These are phyloP conservation scores for Diaporthe sp. DNA, from an alignment of 2,329 filamentous ascomycete species.

Conservation along the genomic window DNA sequence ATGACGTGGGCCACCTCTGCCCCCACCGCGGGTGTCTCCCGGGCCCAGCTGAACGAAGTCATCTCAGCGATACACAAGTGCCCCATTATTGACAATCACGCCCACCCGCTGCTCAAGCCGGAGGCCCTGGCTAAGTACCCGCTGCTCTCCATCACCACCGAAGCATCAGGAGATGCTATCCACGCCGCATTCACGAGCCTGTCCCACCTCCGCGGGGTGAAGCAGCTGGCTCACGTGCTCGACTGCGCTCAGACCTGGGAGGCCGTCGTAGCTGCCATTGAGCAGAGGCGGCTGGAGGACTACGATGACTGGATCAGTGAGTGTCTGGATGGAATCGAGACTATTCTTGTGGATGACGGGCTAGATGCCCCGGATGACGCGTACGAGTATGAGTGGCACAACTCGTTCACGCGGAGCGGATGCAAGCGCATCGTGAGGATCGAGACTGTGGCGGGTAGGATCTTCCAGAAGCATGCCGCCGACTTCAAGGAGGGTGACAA, in stretches of 20 bases:
- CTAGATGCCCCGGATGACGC: slow-evolving; percentile 68
- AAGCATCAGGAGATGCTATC: slow-evolving; percentile 78
- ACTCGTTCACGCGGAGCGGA: slow-evolving; percentile 71
- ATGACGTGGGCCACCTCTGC: slow-evolving; percentile 21
- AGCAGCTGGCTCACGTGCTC: slow-evolving; percentile 75
- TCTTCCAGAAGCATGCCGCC: slow-evolving; percentile 62
- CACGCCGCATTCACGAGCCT: slow-evolving; percentile 72
- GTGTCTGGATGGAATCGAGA: slow-evolving; percentile 80
- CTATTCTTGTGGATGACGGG: slow-evolving; percentile 83
- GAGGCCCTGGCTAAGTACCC: slow-evolving; percentile 60
- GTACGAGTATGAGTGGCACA: slow-evolving; percentile 73
- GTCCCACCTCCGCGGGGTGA: slow-evolving; percentile 77
- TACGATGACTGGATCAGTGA: slow-evolving; percentile 69
- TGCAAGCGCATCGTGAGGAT: slow-evolving; percentile 84
- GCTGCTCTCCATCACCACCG: slow-evolving; percentile 74
- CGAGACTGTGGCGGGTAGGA: slow-evolving; percentile 76
- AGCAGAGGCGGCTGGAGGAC: slow-evolving; percentile 55
- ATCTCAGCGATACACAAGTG: slow-evolving; percentile 61
- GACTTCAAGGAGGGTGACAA: slow-evolving; percentile 53
- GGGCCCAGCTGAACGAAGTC: slow-evolving; percentile 48
- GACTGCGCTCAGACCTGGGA: slow-evolving; percentile 74
- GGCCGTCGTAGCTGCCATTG: slow-evolving; percentile 59
- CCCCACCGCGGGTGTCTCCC: slow-evolving; percentile 35
- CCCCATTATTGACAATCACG: slow-evolving; percentile 81
- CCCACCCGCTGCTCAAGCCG: slow-evolving; percentile 74